These are phyloP conservation scores for Oidium heveae DNA, from an alignment of 2,329 filamentous ascomycete genomes.

Conservation along the genomic window DNA sequence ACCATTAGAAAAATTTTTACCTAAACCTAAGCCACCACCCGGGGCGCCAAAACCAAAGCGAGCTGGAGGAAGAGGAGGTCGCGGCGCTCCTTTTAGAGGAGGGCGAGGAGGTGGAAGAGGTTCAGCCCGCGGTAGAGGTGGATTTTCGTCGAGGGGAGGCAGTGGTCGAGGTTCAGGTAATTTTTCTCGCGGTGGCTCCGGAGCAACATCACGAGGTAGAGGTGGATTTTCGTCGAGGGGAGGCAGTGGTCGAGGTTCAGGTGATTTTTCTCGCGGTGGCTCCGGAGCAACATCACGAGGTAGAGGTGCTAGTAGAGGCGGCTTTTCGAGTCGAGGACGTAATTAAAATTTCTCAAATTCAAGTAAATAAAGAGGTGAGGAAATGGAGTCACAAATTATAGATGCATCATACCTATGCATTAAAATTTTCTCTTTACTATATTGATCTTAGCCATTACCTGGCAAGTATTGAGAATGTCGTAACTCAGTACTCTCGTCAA, in stretches of 20 bases:
- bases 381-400: too few species aligned
- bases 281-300: constrained; percentile 13
- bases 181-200: constrained; percentile 7
- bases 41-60: constrained; percentile 47
- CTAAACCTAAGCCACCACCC: constrained; percentile 57
- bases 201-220: constrained; percentile 12
- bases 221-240: constrained; percentile 20
- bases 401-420: too few species aligned
- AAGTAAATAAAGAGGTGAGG: not conserved
- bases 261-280: constrained; percentile 8
- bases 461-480: too few species aligned
- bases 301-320: constrained; percentile 11
- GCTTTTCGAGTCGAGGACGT: constrained; percentile 13
- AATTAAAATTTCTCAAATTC: constrained; percentile 4
- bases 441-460: too few species aligned
- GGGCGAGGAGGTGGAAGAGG: constrained; percentile 21
- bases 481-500: too few species aligned
- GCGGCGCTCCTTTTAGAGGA: constrained; percentile 19
- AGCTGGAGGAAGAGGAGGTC: constrained; percentile 26
- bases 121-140: constrained; percentile 27
- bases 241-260: constrained; percentile 13
- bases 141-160: constrained; percentile 20
- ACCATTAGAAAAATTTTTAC: constrained; percentile 85
- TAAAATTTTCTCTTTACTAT: too few species aligned
- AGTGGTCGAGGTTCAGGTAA: constrained; percentile 14